Evolutionary conservation across 257 asterid species (phyloP), one percentile per base, ranked within the genome.

Genomic region (Ligustrum vulgare): DNA sequence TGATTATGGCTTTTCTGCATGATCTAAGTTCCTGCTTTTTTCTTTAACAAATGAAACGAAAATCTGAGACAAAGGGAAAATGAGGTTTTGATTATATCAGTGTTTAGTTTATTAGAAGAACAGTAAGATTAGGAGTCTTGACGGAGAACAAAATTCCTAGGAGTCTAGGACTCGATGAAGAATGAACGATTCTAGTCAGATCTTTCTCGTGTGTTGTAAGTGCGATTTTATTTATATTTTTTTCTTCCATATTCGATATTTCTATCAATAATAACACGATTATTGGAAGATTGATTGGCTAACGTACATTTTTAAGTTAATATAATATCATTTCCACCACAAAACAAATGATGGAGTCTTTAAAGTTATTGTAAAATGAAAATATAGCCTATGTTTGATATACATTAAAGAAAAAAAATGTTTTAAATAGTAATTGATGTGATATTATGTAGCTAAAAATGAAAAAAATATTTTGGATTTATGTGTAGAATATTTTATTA

Each of bases 1-100:
- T 80, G 86, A 68, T 12, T 74, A 8, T 23, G 70, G 6, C 12
- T 23, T 68, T 82, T 86, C 65, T 82, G 87, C 90, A 84, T 89
- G 18, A 54, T 54, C 64, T n/a, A 22, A 18, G 64, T 7, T 51
- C 23, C n/a, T 16, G 16, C 22, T 2, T 49, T 13, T 45, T 45
- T 13, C 5, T 12, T 12, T 10, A 45, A 45, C 54, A 13, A 47
- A 49, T 6, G 13, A 47, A 47, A 47, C 20, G 22, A 49, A 20
- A 49, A 49, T 16, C n/a, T 6, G 22, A 5, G 20, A 49, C 16
- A 22, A 49, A 49, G 13, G 16, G 20, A 15, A 47, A 47, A 47
- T 35, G 39, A 6, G 39, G 39, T 35, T 8, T 35, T 7, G n/a
- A 15, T 12, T 54, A 54, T 54, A 54, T 9, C 63, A 54, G 63